phyloP scores from a whole-genome alignment of 2,329 filamentous ascomycete species.

The Colletotrichum navitas region DNA sequence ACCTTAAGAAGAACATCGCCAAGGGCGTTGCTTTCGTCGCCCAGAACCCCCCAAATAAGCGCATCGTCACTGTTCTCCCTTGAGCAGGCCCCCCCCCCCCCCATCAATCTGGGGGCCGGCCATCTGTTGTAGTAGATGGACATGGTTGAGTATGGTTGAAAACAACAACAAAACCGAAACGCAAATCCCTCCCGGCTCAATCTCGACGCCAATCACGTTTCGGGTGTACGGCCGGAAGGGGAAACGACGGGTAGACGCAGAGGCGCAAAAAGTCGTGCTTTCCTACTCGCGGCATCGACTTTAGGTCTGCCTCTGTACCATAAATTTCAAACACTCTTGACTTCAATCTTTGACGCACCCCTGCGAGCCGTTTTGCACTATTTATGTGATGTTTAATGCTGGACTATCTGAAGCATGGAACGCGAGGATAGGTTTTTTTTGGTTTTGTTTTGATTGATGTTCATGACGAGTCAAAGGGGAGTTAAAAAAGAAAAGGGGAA shows the following conservation, averaged over 20 bases:
- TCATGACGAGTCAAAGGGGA: too few relatives aligned
- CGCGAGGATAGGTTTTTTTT: too few relatives aligned
- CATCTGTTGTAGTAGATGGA: constrained; percentile 31
- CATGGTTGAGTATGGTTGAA: constrained; percentile 40
- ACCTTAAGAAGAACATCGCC: constrained; percentile 94
- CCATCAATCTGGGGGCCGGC: neutral
- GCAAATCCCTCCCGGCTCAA: constrained; percentile 26
- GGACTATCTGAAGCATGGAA: too few relatives aligned
- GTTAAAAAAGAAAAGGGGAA: too few relatives aligned
- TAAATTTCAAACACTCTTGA: constrained; percentile 41
- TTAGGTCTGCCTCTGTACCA: constrained; percentile 42
- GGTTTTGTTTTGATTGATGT: too few relatives aligned
- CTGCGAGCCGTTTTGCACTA: neutral
- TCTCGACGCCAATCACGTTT: constrained; percentile 21
- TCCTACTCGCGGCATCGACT: constrained; percentile 35
- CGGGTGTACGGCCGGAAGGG: constrained; percentile 23
- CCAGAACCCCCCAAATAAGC: constrained; percentile 71
- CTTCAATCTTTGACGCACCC: neutral
- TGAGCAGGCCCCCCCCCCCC: neutral
- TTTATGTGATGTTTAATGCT: neutral
- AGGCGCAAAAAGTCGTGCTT: constrained; percentile 40
- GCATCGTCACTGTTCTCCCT: neutral
- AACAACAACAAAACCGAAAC: neutral
- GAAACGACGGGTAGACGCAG: constrained; percentile 30
- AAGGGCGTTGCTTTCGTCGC: constrained; percentile 81